Conservation (phyloP, 345 rosid genomes). For the Pistacia atlantica region DNA sequence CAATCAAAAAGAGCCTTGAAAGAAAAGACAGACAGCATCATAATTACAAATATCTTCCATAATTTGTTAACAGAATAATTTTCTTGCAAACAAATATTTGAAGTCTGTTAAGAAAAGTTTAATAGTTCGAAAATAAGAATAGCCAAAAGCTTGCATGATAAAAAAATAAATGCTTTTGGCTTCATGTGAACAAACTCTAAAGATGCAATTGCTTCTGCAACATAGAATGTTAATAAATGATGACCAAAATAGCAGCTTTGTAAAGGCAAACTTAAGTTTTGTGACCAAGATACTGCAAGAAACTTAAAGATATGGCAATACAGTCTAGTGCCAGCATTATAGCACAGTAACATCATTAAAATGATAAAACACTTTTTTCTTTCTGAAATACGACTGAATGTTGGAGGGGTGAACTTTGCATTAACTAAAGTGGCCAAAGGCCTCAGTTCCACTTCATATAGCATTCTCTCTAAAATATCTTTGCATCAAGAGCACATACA, state of each 20-base stretch:
- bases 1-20: not conserved
- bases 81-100: not conserved
- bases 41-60: not conserved
- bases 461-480: not conserved
- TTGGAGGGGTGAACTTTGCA: not conserved
- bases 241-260: not conserved
- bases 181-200: not conserved
- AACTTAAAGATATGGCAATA: not conserved
- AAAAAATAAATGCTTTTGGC: not conserved
- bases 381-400: too few species aligned
- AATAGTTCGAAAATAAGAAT: not conserved
- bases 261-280: not conserved
- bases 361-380: too few species aligned
- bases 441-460: not conserved
- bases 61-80: not conserved
- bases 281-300: not conserved
- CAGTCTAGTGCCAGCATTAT: not conserved
- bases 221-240: too few species aligned
- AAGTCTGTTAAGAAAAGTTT: not conserved
- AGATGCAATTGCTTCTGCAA: not conserved
- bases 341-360: too few species aligned
- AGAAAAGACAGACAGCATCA: not conserved
- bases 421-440: not conserved
- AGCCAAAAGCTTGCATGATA: not conserved
- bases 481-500: not conserved